phyloP scores from a whole-genome alignment of 805 yeast species.

The Torulaspora gathmanii region DNA sequence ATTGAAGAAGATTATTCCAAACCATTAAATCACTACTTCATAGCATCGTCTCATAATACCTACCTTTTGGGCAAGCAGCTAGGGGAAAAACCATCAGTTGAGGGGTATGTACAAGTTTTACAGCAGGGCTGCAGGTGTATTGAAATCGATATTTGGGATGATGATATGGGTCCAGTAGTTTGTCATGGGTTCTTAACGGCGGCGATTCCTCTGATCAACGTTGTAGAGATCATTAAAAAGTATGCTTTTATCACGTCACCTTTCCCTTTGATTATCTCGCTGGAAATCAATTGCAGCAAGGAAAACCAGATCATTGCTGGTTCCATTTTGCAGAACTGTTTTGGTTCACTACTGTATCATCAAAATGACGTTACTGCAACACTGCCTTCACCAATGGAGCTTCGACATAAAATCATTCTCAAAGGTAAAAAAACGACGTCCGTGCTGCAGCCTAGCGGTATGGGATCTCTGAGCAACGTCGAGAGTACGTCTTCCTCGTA shows the following conservation, averaged over 20 bases:
- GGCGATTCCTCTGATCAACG: conserved; percentile 64
- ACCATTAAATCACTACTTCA: conserved; percentile 81
- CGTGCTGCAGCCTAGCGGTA: background rate
- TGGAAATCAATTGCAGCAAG: conserved; percentile 74
- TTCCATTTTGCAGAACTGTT: conserved; percentile 46
- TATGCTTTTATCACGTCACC: conserved; percentile 88
- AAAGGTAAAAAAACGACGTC: conserved; percentile 63
- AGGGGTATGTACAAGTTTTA: conserved; percentile 78
- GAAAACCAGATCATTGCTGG: conserved; percentile 63
- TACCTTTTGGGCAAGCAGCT: conserved; percentile 83
- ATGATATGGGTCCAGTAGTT: conserved; percentile 73
- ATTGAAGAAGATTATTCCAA: conserved; percentile 39
- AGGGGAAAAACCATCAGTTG: conserved; percentile 82
- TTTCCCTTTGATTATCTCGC: conserved; percentile 76
- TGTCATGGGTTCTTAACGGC: conserved; percentile 88
- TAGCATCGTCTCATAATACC: conserved; percentile 94
- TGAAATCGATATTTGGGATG: conserved; percentile 97
- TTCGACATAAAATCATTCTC: conserved; percentile 66
- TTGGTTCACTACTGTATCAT: conserved; percentile 54
- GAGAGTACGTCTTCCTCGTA: conserved; percentile 32
- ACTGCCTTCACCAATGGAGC: conserved; percentile 69
- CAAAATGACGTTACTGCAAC: conserved; percentile 13
- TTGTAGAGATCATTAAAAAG: conserved; percentile 66
- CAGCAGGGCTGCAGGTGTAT: conserved; percentile 92
- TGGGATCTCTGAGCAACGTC: conserved; percentile 10